Percentiles rank a stretch among this genome's conserved stretches.
Conservation (phyloP, 108 stramenopile species). For the Craspedostauros australis region DNA sequence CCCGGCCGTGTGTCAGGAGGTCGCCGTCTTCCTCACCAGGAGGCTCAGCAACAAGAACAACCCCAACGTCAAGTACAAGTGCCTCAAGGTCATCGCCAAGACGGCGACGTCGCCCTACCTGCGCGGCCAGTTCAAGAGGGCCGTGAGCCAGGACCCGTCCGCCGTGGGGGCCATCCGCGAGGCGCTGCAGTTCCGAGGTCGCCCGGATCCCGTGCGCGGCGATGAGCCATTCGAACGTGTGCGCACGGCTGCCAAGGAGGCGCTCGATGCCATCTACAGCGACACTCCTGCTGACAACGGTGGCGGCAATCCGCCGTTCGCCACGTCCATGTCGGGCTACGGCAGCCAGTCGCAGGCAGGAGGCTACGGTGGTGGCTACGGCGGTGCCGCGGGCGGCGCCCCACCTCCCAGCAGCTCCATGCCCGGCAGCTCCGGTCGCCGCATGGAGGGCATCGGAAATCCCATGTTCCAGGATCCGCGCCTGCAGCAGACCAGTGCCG, state of each 20-base stretch:
- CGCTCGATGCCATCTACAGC: slow-evolving; percentile 87
- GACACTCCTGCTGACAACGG: slow-evolving; percentile 41
- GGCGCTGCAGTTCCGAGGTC: slow-evolving; percentile 80
- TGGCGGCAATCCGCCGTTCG: slow-evolving; percentile 7
- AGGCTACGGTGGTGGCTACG: slow-evolving; percentile 13
- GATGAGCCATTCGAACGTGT: slow-evolving; percentile 90
- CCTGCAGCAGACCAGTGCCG: slow-evolving; percentile 14
- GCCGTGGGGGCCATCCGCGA: slow-evolving; percentile 80
- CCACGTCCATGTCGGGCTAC: slow-evolving; percentile 22
- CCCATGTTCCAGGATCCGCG: slow-evolving; percentile 86
- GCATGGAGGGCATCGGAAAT: slow-evolving; percentile 90
- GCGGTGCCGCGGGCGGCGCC: slow-evolving; percentile 18
- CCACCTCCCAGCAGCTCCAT: neutral
- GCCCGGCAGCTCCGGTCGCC: slow-evolving; percentile 18
- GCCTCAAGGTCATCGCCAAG: slow-evolving; percentile 76
- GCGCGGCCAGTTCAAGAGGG: slow-evolving; percentile 85
- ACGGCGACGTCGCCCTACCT: slow-evolving; percentile 36
- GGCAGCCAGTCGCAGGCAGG: slow-evolving; percentile 13
- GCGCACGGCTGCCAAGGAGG: slow-evolving; percentile 90
- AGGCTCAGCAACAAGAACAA: slow-evolving; percentile 76
- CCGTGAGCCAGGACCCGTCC: slow-evolving; percentile 63
- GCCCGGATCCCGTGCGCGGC: slow-evolving; percentile 91
- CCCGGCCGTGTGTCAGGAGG: slow-evolving; percentile 67
- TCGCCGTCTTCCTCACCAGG: slow-evolving; percentile 62
- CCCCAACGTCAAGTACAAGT: slow-evolving; percentile 89